Conservation (phyloP, 257 asterid genomes). For the Solanum lycopersicoides region DNA sequence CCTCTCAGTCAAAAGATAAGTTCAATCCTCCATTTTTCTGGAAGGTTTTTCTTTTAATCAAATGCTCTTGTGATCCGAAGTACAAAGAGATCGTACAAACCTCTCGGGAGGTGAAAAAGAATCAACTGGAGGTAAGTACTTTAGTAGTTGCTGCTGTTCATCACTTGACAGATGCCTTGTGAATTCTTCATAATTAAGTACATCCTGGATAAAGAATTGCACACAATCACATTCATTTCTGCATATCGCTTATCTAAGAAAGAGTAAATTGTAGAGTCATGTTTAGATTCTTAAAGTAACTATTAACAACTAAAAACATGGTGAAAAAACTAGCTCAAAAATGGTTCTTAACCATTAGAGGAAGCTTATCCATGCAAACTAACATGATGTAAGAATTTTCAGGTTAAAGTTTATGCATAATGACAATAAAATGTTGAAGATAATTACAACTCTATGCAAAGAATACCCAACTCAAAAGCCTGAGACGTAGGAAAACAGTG, state of each 20-base stretch:
- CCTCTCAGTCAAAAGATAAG: neutral
- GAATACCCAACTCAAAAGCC: neutral
- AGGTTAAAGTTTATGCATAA: neutral
- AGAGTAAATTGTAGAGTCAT: neutral
- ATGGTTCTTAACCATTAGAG: neutral
- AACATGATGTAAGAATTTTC: neutral
- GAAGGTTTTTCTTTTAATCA: neutral
- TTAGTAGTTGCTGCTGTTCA: conserved; percentile 51
- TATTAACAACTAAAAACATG: neutral
- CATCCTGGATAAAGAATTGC: conserved; percentile 35
- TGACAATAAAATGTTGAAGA: neutral
- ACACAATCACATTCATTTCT: neutral
- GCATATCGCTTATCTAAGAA: neutral
- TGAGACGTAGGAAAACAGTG: neutral
- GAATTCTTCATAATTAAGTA: conserved; percentile 44
- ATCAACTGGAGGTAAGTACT: conserved; percentile 56
- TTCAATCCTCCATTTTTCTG: neutral
- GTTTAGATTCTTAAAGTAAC: neutral
- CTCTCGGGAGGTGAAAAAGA: conserved; percentile 34
- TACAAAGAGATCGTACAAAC: conserved; percentile 18
- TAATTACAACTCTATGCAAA: neutral
- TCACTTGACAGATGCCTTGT: conserved; percentile 38
- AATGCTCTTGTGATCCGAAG: neutral
- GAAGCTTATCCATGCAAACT: neutral
- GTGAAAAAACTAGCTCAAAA: neutral